phyloP scores from a whole-genome alignment of 306 rosid genomes.

The Phaseolus lunatus region DNA sequence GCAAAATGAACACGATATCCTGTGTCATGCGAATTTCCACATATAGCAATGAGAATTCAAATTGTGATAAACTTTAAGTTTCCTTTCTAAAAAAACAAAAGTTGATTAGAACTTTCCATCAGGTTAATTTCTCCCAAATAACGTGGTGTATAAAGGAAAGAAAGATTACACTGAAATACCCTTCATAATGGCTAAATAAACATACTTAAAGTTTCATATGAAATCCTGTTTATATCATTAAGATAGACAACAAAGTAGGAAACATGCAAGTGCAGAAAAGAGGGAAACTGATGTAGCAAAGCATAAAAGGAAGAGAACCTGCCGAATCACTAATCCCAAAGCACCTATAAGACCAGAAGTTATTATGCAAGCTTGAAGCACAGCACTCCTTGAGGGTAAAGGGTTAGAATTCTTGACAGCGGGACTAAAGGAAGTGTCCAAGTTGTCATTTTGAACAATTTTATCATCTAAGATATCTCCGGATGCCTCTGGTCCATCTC shows the following conservation, averaged over 20 bases:
- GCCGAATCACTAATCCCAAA: slow-evolving; percentile 71
- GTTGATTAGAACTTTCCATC: slow-evolving; percentile 24
- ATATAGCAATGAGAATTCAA: slow-evolving; percentile 17
- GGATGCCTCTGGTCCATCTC: slow-evolving; percentile 48
- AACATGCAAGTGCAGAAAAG: slow-evolving; percentile 1
- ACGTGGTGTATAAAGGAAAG: slow-evolving; percentile 15
- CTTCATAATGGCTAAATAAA: slow-evolving; percentile 12
- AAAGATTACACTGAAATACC: slow-evolving; percentile 2
- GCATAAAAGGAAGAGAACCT: slow-evolving; percentile 57
- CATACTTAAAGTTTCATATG: slow-evolving; percentile 2
- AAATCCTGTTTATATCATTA: slow-evolving; percentile 31
- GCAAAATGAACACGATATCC: slow-evolving; percentile 34
- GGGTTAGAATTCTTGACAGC: slow-evolving; percentile 46
- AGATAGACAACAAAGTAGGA: not conserved
- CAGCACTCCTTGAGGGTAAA: slow-evolving; percentile 67
- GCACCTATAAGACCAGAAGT: slow-evolving; percentile 83
- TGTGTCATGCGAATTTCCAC: slow-evolving; percentile 13
- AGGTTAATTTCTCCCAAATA: slow-evolving; percentile 31
- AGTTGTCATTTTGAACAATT: slow-evolving; percentile 51
- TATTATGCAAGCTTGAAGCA: slow-evolving; percentile 80
- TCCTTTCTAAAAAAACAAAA: slow-evolving; percentile 1
- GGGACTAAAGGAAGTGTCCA: slow-evolving; percentile 52
- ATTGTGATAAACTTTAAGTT: slow-evolving; percentile 16
- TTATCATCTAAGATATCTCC: slow-evolving; percentile 54
- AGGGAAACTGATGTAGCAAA: not conserved